Evolutionary conservation across 73 alveolate genomes (phyloP).

Genomic region (Tetrahymena malaccensis): DNA sequence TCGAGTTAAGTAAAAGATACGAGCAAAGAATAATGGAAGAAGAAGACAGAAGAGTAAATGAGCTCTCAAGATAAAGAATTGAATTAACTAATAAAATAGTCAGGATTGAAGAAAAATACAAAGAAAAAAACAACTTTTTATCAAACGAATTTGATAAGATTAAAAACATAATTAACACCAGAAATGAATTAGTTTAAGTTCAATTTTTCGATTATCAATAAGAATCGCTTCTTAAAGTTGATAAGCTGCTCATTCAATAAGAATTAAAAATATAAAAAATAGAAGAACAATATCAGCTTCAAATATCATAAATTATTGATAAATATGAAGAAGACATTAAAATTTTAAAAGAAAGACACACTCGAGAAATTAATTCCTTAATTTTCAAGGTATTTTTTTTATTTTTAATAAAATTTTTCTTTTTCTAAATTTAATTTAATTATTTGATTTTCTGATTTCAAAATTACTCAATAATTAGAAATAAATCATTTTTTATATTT

Average conservation of each 20-base stretch:
- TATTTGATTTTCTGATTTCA: too few relatives aligned
- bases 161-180: background rate
- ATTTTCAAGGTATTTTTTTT: background rate
- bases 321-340: background rate
- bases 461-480: too few relatives aligned
- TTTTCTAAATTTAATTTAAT: too few relatives aligned
- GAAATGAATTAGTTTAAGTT: background rate
- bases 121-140: background rate
- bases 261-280: background rate
- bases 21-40: background rate
- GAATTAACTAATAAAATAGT: background rate
- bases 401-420: too few relatives aligned
- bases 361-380: background rate
- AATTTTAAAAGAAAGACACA: background rate
- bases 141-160: background rate
- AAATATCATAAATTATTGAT: background rate
- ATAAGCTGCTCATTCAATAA: background rate
- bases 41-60: background rate
- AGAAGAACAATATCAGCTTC: background rate
- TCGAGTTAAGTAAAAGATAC: background rate
- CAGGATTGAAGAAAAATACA: background rate
- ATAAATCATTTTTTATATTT: too few relatives aligned
- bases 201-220: background rate
- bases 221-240: background rate
- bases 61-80: background rate